Evolutionary conservation across 305 asterid species (phyloP).

Genomic region (Solanum hybrid): DNA sequence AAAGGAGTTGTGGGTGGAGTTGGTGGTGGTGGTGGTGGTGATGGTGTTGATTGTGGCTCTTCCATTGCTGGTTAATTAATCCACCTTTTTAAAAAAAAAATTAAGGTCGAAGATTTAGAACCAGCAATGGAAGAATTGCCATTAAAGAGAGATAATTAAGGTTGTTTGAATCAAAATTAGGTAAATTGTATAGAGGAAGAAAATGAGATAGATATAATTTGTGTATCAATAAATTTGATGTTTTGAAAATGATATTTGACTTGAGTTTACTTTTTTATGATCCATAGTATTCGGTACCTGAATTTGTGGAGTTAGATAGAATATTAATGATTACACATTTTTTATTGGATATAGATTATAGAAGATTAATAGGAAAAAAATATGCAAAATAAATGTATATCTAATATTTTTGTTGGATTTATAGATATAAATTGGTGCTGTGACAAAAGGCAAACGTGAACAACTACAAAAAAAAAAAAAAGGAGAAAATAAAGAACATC

Average conservation of each 20-base stretch:
- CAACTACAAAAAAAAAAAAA: not conserved
- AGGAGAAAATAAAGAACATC: not conserved
- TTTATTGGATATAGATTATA: not conserved
- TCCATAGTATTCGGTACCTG: not conserved
- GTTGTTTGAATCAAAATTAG: not conserved
- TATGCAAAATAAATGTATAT: not conserved
- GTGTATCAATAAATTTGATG: conserved; percentile 4
- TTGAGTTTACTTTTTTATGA: not conserved
- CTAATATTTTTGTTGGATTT: not conserved
- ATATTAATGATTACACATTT: not conserved
- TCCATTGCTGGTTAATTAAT: not conserved
- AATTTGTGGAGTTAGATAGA: not conserved
- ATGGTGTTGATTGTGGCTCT: not conserved
- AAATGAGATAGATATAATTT: conserved; percentile 4
- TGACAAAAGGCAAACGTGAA: not conserved
- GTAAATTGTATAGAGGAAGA: not conserved
- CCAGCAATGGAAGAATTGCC: conserved; percentile 35
- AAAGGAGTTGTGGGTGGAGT: conserved; percentile 18
- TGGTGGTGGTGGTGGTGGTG: conserved; percentile 24
- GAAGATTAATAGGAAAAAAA: not conserved
- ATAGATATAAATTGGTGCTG: not conserved
- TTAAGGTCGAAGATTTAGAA: conserved; percentile 10
- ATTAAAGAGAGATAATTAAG: conserved; percentile 3
- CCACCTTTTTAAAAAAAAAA: not conserved
- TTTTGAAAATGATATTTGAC: not conserved